Conservation (phyloP, 768 basidiomycete species). For the Hygrocybe punicea region DNA sequence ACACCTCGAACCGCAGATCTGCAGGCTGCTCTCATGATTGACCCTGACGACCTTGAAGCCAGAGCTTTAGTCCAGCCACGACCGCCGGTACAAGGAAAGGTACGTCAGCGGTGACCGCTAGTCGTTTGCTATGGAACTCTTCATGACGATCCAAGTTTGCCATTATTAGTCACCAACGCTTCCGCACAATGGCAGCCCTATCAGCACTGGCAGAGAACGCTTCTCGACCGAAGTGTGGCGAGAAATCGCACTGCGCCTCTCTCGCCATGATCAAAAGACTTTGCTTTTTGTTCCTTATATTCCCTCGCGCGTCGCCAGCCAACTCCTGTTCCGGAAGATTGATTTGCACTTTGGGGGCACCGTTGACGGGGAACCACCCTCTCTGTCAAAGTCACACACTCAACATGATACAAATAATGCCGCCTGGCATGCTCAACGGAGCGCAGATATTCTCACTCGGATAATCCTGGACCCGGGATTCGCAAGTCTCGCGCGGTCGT, state of each 20-base stretch:
- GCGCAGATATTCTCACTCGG: constrained; percentile 68
- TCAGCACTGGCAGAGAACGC: constrained; percentile 52
- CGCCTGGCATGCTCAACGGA: constrained; percentile 55
- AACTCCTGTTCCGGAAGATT: constrained; percentile 60
- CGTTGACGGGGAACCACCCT: no score
- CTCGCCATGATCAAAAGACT: constrained; percentile 61
- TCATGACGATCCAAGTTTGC: no score
- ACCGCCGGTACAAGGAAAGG: no score
- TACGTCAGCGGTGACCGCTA: no score
- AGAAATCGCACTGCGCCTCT: constrained; percentile 60
- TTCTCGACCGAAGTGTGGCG: constrained; percentile 73
- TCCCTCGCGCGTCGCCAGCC: constrained; percentile 65
- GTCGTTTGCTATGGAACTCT: no score
- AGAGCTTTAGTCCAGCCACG: constrained; percentile 46
- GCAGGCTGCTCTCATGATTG: constrained; percentile 57
- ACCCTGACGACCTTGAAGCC: constrained; percentile 70
- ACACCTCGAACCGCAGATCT: constrained; percentile 46
- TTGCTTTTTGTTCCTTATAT: constrained; percentile 62
- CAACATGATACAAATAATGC: constrained; percentile 27
- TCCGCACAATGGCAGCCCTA: no score
- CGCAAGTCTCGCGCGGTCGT: constrained; percentile 52
- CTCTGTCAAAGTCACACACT: no score
- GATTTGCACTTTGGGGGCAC: constrained; percentile 53
- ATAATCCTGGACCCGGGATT: constrained; percentile 61
- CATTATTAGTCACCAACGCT: no score